Evolutionary conservation across 2,329 filamentous ascomycete genomes (phyloP).

Genomic region (Stemphylium vesicarium): DNA sequence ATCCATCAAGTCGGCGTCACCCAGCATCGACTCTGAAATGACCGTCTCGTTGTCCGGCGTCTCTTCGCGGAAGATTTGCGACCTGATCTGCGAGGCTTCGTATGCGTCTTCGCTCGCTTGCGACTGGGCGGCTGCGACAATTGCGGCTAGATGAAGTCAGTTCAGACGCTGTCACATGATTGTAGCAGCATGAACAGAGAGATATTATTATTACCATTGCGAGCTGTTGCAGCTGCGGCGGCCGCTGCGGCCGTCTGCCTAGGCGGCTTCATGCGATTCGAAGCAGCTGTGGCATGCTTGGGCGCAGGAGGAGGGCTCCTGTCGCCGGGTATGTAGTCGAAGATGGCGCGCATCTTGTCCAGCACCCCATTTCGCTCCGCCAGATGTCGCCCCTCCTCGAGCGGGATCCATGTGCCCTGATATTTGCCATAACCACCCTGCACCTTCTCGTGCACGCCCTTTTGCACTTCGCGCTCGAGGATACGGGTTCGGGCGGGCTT

Average conservation of each 20-base stretch:
- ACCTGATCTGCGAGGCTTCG: constrained; percentile 67
- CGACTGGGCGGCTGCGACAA: constrained; percentile 39
- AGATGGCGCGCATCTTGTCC: constrained; percentile 82
- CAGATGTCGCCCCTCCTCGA: constrained; percentile 78
- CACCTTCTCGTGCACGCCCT: constrained; percentile 95
- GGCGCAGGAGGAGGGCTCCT: constrained; percentile 91
- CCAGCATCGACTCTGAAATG: constrained; percentile 82
- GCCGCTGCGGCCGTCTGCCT: constrained; percentile 69
- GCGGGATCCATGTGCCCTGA: constrained; percentile 96
- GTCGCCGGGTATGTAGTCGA: constrained; percentile 85
- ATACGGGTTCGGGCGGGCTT: constrained; percentile 95
- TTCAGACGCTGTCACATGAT: neutral
- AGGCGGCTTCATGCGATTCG: constrained; percentile 79
- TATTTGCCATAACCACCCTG: constrained; percentile 99
- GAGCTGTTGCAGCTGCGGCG: constrained; percentile 42
- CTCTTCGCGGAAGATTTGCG: constrained; percentile 72
- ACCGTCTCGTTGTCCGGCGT: constrained; percentile 84
- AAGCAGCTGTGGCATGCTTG: constrained; percentile 75
- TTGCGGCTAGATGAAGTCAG: constrained; percentile 24
- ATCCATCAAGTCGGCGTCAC: constrained; percentile 79
- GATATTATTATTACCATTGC: constrained; percentile 38
- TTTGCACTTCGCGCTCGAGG: constrained; percentile 94
- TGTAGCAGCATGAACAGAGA: constrained; percentile 9
- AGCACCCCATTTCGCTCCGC: constrained; percentile 87
- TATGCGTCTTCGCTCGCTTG: constrained; percentile 64